Conservation (phyloP, 106 monocot genomes). For the Narthecium ossifragum region DNA sequence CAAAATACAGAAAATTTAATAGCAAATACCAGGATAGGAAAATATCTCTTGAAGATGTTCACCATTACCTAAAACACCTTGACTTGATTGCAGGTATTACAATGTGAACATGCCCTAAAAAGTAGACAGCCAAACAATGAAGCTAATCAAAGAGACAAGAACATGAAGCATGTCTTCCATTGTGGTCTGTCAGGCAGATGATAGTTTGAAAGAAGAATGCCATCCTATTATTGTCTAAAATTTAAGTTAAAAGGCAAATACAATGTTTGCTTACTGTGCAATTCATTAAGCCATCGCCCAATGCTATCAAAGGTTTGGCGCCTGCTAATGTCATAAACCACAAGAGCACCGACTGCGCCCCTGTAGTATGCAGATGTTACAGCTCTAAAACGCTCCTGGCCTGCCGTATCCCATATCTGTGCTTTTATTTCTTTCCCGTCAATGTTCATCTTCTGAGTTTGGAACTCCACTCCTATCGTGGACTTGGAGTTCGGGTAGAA, state of each 20-base stretch:
- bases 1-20: too few relatives aligned
- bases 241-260: not conserved
- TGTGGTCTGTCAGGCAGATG: too few relatives aligned
- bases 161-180: too few relatives aligned
- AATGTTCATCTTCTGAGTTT: conserved; percentile 40
- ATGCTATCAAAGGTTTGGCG: conserved; percentile 45
- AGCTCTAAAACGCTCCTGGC: conserved; percentile 49
- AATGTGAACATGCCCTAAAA: too few relatives aligned
- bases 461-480: conserved; percentile 45
- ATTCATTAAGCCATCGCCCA: conserved; percentile 36
- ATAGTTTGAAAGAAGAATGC: too few relatives aligned
- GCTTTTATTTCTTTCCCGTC: conserved; percentile 48
- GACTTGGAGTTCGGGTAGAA: conserved; percentile 45
- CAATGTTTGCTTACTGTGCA: conserved; percentile 25
- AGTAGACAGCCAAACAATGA: too few relatives aligned
- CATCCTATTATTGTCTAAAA: too few relatives aligned
- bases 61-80: too few relatives aligned
- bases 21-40: too few relatives aligned
- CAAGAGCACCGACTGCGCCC: conserved; percentile 44
- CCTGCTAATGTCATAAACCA: conserved; percentile 46
- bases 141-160: too few relatives aligned
- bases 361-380: conserved; percentile 45
- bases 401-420: conserved; percentile 57
- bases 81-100: too few relatives aligned
- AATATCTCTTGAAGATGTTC: too few relatives aligned